phyloP scores from a whole-genome alignment of 2,329 filamentous ascomycete species.

The Aspergillus tubingensis region DNA sequence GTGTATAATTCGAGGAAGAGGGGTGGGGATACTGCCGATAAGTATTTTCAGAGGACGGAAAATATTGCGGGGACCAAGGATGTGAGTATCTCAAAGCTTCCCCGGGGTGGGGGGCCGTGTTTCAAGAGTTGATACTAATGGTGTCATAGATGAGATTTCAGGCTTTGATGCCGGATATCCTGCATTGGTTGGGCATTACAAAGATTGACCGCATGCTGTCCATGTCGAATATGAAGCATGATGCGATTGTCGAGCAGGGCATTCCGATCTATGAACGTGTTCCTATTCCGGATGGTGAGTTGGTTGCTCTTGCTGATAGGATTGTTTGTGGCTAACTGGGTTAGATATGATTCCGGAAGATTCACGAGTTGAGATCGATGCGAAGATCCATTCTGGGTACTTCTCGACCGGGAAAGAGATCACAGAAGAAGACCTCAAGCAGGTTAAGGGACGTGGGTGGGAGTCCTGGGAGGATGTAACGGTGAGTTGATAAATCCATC shows the following conservation, averaged over 20 bases:
- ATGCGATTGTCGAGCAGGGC: conserved; percentile 53
- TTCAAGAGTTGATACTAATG: conserved; percentile 2
- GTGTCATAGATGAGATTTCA: conserved; percentile 83
- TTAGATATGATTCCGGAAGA: conserved; percentile 85
- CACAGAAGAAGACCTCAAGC: conserved; percentile 80
- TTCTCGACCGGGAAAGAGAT: conserved; percentile 88
- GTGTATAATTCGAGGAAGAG: conserved; percentile 61
- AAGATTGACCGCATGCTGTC: conserved; percentile 98
- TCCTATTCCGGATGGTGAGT: conserved; percentile 71
- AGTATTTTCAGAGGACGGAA: conserved; percentile 94
- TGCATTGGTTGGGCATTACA: conserved; percentile 97
- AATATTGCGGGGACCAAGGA: conserved; percentile 95
- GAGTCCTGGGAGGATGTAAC: conserved; percentile 63
- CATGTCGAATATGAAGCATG: conserved; percentile 79
- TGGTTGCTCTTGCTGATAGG: neutral
- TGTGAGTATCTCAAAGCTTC: conserved; percentile 23
- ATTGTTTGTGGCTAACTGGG: neutral
- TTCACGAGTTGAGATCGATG: conserved; percentile 96
- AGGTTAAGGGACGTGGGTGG: conserved; percentile 88
- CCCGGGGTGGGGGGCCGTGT: too few relatives aligned
- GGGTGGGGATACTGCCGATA: conserved; percentile 41
- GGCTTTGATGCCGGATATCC: conserved; percentile 94
- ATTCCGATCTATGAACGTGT: conserved; percentile 83
- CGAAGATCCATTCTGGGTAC: conserved; percentile 90
- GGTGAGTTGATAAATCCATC: conserved; percentile 16